Evolutionary conservation across 78 protist species (phyloP), one percentile per base, ranked within the genome.

Genomic region (Emiliania huxleyi): DNA sequence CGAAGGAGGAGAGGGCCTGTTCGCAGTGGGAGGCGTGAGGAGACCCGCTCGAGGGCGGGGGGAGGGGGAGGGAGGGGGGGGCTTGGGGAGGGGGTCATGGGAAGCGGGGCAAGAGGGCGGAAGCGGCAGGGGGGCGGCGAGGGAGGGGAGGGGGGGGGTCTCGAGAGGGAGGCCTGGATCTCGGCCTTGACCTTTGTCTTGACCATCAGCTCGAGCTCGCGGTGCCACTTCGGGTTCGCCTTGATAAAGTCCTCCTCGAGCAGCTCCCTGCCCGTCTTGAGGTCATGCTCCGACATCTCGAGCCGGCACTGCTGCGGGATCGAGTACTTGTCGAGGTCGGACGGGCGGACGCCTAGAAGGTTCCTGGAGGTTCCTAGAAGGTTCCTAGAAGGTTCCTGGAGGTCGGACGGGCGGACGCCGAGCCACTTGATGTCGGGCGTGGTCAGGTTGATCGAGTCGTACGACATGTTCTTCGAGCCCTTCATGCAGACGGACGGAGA

Each of bases 361-460:
- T 94, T 94, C n/a, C n/a, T n/a, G n/a, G n/a, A n/a, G n/a, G n/a
- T n/a, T n/a, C n/a, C n/a, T n/a, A n/a, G n/a, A n/a, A n/a, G n/a
- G n/a, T n/a, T n/a, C n/a, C n/a, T n/a, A n/a, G n/a, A n/a, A n/a
- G n/a, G n/a, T n/a, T n/a, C n/a, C n/a, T 90, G 45, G 52, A 90
- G 89, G n/a, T 79, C 93, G 37, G 96, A 92, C 89, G 97, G 97
- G 23, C 95, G 92, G 38, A 96, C 95, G 22, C 97, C 97, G 26
- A 96, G 95, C 97, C 97, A 96, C 48, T 94, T 94, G 91, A 94
- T 96, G 55, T 94, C 97, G 19, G 95, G 87, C 15, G 96, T 94
- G 22, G 97, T 93, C 69, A 96, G 94, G 42, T 85, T 23, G n/a
- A 93, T 94, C 49, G 89, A 29, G 94, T 96, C 97, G 93, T 93